Evolutionary conservation across 805 yeast species (phyloP), one percentile per base, ranked within the genome.

Genomic region (Pichia cephalocereana): DNA sequence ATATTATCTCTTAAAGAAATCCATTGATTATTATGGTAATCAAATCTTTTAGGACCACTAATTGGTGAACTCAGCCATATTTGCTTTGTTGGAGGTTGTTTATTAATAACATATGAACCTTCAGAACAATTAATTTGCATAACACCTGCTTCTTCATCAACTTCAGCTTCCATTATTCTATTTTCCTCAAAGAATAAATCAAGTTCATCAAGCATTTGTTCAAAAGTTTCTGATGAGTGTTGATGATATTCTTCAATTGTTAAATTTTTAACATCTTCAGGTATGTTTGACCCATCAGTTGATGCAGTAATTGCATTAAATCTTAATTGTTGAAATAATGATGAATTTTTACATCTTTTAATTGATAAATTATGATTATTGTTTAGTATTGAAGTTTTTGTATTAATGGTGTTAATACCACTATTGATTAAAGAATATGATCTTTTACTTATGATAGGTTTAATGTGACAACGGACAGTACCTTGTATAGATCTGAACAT

Each of bases 21-120:
- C 99, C 99, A 93, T 48, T 72, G 69, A 4, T 85, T 86, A 40
- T 78, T 74, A 40, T 84, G 72, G 52, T 76, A 77, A 63, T 93
- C 98, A 59, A 79, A 85, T 54, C 85, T 68, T 60, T 89, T 88
- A 7, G 99, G 99, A 0, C 99, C 99, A 8, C 95, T 84, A 4
- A 88, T 61, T 0, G 99, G 99, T 41, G 96, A 85, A 50, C 95
- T 80, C 46, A 91, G 73, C 99, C 99, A 93, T 31, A 93, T 83
- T 64, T 93, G 99, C 66, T 86, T 84, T 67, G 89, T 93, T 4
- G 99, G 97, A 1, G 99, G 99, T 67, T 93, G 98, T 61, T 89
- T 91, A 70, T 93, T 93, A 61, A 93, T 82, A 30, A 93, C 96
- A 62, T 93, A 93, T 0, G 90, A 77, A 2, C 97, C 98, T 17